Base-by-base conservation (phyloP, 352 stramenopile species). In the Pythium sp. region DNA sequence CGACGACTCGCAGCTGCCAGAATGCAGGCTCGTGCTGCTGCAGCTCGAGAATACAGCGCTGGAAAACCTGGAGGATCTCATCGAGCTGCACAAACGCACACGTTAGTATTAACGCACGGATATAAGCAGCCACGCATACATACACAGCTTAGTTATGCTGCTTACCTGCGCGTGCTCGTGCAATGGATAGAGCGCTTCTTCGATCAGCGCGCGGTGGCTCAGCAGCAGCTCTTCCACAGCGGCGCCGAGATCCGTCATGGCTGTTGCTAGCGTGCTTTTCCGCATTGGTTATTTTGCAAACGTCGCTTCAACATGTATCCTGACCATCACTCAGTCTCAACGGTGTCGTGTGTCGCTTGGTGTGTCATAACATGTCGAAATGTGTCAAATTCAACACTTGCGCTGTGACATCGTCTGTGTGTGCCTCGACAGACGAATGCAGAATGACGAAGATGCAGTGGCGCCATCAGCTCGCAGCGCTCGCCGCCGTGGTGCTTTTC, bases 191-290 rank as follows among this genome's bases (percentile, higher is more conserved):
- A 90, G 57, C 26, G 72, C 69, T 9, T 62, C 58, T 34, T 89
- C 77, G 22, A 89, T 62, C 15, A 82, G 55, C 59, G 60, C 14
- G 14, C 75, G 81, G 32, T 89, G 77, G 5, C 47, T 69, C 54
- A 84, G 69, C 62, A 92, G 58, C 41, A 92, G 59, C 62, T 86
- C 80, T 43, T 83, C 80, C 36, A 90, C 32, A 2, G 69, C 75
- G 26, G 67, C 58, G 2, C 60, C 61, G 63, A 72, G 20, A 24
- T 30, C 26, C 24, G 28, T 26, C 53, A 28, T 22, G 22, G 18
- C 15, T 14, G 46, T 54, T 20, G 46, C 20, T 18, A 43, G 46
- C 32, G n/a, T 61, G 30, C 20, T n/a, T 11, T 47, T 22, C 20
- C 20, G 56, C 54, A 26, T 8, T 49, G 14, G 6, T 22, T 43